Evolutionary conservation across 257 asterid species (phyloP).

Genomic region (Mentha longifolia): DNA sequence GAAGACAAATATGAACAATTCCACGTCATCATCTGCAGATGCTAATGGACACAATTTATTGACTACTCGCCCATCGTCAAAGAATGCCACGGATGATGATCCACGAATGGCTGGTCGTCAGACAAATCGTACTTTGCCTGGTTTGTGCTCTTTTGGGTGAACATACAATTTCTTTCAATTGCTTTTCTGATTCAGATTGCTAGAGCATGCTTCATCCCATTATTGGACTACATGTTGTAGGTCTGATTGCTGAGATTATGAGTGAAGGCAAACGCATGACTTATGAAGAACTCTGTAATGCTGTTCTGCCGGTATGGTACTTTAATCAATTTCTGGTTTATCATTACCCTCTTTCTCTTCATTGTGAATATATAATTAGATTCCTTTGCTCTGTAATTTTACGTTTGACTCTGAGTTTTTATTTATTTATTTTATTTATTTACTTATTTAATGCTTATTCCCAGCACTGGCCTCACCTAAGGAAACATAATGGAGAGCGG

Average conservation of each 20-base stretch:
- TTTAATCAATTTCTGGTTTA: constrained; percentile 15
- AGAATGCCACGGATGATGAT: constrained; percentile 66
- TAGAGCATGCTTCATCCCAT: constrained; percentile 19
- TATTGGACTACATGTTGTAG: constrained; percentile 45
- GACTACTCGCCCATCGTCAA: constrained; percentile 50
- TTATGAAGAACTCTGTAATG: constrained; percentile 86
- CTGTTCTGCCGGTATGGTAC: constrained; percentile 79
- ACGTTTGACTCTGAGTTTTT: constrained; percentile 11
- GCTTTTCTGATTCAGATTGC: constrained; percentile 11
- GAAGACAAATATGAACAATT: constrained; percentile 56
- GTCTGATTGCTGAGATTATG: constrained; percentile 94
- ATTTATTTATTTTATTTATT: background rate
- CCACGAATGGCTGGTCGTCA: constrained; percentile 55
- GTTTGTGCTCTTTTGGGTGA: constrained; percentile 43
- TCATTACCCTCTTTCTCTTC: constrained; percentile 6
- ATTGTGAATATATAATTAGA: constrained; percentile 16
- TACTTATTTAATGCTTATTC: constrained; percentile 13
- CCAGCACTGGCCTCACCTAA: constrained; percentile 94
- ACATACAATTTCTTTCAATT: constrained; percentile 7
- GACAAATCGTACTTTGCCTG: constrained; percentile 78
- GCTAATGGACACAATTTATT: constrained; percentile 57
- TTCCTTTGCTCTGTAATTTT: constrained; percentile 19
- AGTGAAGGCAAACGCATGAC: constrained; percentile 88
- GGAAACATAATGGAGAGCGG: constrained; percentile 96
- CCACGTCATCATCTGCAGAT: constrained; percentile 58